Evolutionary conservation across 371 early-diverging fungal genomes (phyloP).

Genomic region (Rhizopus microsporus): DNA sequence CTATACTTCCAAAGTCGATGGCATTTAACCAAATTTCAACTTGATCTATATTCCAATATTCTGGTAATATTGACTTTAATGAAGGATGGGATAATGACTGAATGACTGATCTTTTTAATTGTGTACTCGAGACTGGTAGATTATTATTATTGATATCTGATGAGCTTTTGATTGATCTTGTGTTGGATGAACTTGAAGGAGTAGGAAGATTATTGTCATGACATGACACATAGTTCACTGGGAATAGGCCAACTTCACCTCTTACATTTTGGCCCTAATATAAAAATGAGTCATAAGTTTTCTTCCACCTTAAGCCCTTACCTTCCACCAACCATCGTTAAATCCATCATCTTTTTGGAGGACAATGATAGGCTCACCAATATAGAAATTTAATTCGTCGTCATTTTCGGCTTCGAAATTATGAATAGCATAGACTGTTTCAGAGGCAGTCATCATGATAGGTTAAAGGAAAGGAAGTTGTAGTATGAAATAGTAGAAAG

Average conservation of each 20-base stretch:
- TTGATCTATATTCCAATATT: conserved; percentile 60
- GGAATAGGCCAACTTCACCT: conserved; percentile 72
- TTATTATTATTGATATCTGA: neutral
- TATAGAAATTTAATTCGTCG: conserved; percentile 75
- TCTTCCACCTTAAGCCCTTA: conserved; percentile 23
- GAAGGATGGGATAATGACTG: conserved; percentile 17
- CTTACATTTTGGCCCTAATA: conserved; percentile 43
- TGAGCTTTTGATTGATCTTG: neutral
- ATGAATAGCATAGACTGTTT: conserved; percentile 68
- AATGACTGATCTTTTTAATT: conserved; percentile 8
- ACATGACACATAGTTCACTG: conserved; percentile 53
- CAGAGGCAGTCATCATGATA: conserved; percentile 34
- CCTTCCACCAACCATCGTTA: conserved; percentile 90
- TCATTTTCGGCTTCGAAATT: conserved; percentile 71
- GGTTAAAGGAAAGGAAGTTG: neutral
- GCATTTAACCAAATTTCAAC: conserved; percentile 63
- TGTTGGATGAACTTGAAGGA: neutral
- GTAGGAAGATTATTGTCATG: neutral
- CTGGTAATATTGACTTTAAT: conserved; percentile 21
- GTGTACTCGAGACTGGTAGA: neutral
- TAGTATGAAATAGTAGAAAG: neutral
- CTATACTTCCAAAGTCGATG: conserved; percentile 57
- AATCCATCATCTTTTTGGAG: conserved; percentile 79
- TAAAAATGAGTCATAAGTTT: neutral
- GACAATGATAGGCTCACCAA: conserved; percentile 73